These are phyloP conservation scores for Annulohypoxylon maeteangense DNA, from an alignment of 495 filamentous ascomycete species.

Conservation along the genomic window DNA sequence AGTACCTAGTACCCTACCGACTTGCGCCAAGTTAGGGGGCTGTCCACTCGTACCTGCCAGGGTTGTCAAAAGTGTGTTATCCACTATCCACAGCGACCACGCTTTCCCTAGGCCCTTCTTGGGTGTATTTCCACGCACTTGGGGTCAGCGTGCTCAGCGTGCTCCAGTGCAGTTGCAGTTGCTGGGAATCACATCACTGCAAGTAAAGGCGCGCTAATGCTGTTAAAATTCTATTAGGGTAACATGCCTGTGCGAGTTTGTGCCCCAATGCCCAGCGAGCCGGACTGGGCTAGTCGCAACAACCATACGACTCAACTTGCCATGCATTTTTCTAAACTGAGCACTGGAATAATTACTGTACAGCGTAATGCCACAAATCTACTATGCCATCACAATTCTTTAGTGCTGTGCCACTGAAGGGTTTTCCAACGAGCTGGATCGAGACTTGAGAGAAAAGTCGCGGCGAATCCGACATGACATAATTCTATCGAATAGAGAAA, in stretches of 20 bases:
- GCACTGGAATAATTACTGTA: background rate
- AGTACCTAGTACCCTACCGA: conserved; percentile 10
- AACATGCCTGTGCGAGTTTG: conserved; percentile 7
- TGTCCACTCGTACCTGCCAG: conserved; percentile 30
- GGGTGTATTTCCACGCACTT: conserved; percentile 1
- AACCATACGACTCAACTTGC: background rate
- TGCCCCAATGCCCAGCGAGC: conserved; percentile 28
- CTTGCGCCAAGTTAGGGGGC: conserved; percentile 27
- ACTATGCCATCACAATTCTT: conserved; percentile 6
- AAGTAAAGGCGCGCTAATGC: conserved; percentile 32
- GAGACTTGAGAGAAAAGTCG: conserved; percentile 29
- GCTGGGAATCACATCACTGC: conserved; percentile 20
- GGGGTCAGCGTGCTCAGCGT: conserved; percentile 4
- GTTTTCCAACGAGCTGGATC: conserved; percentile 25
- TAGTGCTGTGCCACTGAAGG: conserved; percentile 1
- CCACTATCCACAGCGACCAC: background rate
- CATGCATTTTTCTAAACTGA: conserved; percentile 2
- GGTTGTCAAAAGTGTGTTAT: conserved; percentile 20
- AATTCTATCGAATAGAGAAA: conserved; percentile 14
- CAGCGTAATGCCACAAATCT: conserved; percentile 15
- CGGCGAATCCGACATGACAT: conserved; percentile 41
- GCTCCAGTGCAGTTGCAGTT: background rate
- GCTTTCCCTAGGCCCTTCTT: background rate
- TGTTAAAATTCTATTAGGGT: conserved; percentile 21
- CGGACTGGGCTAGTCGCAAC: conserved; percentile 32